Evolutionary conservation across 331 rosid species (phyloP), one percentile per base, ranked within the genome.

Genomic region (Pyracantha coccinea): DNA sequence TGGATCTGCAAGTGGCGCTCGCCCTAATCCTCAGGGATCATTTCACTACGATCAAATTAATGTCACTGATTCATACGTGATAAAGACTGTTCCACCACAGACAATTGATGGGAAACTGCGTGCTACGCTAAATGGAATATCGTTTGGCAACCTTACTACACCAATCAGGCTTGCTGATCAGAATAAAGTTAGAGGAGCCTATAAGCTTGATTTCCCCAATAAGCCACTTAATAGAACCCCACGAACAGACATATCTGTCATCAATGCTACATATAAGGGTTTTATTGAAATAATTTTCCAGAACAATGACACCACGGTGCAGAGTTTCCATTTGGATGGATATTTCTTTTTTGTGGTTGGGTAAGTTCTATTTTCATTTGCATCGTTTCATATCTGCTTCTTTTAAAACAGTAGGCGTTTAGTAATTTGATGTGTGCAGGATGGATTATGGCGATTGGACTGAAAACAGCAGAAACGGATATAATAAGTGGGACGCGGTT

Each of bases 1-100:
- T 70, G 87, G 87, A 63, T 81, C 93, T 32, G 88, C 99, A 5
- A 92, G 99, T 81, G 99, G 97, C 76, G 97, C 97, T 78, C 96
- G 97, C 28, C 97, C 97, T 28, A 94, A 92, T 80, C 99, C 97
- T 32, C 99, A 94, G 83, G 99, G 99, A 47, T 94, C 97, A 55
- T 94, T 80, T 72, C 95, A 33, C 31, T 94, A 94, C 50, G 99
- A 96, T 71, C 61, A 83, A 28, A 92, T 92, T 69, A 89, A 83
- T 68, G 74, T 92, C 74, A 92, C 99, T 6, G 93, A 94, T 9
- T 89, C 92, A 24, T 94, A 85, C 23, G 28, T 92, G 59, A 32
- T 94, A 66, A 83, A 75, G 79, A 85, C 79, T 72, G 73, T 73
- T 11, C 85, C 99, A 0, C 88, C 87, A 9, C 89, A 64, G 61